Percentiles rank a stretch among this genome's conserved stretches.
These are phyloP conservation scores for Bacterosira constricta DNA, from an alignment of 108 stramenopile species.

Conservation along the genomic window DNA sequence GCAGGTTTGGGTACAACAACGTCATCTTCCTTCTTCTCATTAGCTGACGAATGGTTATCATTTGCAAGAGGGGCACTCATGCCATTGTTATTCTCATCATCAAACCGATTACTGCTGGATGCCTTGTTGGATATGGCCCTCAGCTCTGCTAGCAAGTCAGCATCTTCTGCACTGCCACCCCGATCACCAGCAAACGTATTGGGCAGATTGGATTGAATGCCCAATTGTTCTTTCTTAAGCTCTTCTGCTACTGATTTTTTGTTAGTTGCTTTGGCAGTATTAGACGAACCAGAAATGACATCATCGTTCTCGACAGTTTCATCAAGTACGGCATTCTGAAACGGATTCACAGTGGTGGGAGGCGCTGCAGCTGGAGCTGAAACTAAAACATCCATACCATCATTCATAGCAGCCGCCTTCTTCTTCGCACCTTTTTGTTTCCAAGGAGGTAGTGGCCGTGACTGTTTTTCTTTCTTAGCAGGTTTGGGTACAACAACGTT, in stretches of 20 bases:
- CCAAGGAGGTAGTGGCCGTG: slow-evolving; percentile 3
- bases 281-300: neutral
- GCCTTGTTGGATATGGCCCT: slow-evolving; percentile 67
- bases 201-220: slow-evolving; percentile 42
- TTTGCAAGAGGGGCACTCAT: neutral
- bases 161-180: slow-evolving; percentile 82
- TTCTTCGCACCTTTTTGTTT: neutral
- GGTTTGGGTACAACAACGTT: neutral
- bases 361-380: neutral
- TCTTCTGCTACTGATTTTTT: neutral
- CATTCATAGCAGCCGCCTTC: neutral
- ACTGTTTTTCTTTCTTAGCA: neutral
- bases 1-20: neutral
- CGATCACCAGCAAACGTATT: slow-evolving; percentile 75
- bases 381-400: slow-evolving; percentile 1
- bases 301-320: neutral
- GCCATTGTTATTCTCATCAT: neutral
- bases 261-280: neutral
- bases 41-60: neutral
- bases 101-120: slow-evolving; percentile 51
- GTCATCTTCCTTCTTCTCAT: slow-evolving; percentile 2
- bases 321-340: slow-evolving; percentile 12
- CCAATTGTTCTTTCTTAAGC: neutral
- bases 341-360: slow-evolving; percentile 14
- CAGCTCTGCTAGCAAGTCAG: slow-evolving; percentile 66